phyloP scores from a whole-genome alignment of 148 eudicot genomes.

The Chenopodium quinoa region DNA sequence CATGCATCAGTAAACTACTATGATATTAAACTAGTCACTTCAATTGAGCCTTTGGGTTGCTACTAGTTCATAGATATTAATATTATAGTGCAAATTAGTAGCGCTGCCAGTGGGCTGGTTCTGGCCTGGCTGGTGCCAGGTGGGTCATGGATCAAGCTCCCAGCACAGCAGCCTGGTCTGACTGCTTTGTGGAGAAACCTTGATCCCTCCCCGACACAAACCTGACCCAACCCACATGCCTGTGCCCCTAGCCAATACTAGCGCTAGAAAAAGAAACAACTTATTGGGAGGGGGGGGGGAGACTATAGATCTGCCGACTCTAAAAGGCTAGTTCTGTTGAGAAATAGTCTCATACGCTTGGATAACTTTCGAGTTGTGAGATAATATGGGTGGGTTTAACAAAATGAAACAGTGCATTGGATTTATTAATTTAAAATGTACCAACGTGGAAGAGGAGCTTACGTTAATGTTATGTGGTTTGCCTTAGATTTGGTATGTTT shows the following conservation, averaged over 20 bases:
- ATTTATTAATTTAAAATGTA: neutral
- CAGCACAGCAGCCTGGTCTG: neutral
- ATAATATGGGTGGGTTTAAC: neutral
- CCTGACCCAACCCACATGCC: neutral
- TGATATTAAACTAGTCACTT: neutral
- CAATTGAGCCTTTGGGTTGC: neutral
- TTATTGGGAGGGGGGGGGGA: neutral
- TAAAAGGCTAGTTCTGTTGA: neutral
- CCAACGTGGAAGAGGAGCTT: neutral
- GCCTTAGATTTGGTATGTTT: slow-evolving; percentile 1
- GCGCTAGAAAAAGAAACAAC: neutral
- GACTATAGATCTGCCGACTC: neutral
- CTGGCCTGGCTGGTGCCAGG: neutral
- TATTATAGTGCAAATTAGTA: neutral
- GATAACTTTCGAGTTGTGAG: neutral
- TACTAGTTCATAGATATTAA: neutral
- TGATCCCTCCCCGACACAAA: neutral
- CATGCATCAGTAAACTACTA: neutral
- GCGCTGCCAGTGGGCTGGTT: neutral
- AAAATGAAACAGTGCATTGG: neutral
- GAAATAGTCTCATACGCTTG: neutral
- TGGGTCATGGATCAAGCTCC: neutral
- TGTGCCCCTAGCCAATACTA: neutral
- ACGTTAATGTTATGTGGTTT: slow-evolving; percentile 8
- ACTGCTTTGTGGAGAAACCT: neutral